Percentiles rank a stretch among this genome's conserved stretches.
Evolutionary conservation across 495 filamentous ascomycete genomes (phyloP).

Genomic region (Chaetomidium leptoderma): DNA sequence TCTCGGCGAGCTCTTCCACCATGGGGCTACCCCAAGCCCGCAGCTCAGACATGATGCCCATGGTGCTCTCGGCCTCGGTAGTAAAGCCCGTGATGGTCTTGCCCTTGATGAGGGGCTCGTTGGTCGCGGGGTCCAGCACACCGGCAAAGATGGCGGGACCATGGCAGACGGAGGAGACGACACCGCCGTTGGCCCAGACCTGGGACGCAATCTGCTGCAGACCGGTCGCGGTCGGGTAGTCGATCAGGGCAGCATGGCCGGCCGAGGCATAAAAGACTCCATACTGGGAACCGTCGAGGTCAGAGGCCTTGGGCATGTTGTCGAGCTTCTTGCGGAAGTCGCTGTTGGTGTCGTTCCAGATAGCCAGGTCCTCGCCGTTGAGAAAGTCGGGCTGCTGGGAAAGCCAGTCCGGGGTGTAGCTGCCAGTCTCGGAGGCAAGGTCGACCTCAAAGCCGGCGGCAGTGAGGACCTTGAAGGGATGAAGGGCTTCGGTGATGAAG

Average conservation of each 20-base stretch:
- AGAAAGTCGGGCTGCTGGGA: constrained; percentile 1
- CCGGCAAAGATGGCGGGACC: background rate
- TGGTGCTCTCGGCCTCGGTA: background rate
- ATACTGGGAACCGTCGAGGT: background rate
- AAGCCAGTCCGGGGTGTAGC: constrained; percentile 2
- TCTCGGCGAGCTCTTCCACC: background rate
- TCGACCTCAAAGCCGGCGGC: constrained; percentile 4
- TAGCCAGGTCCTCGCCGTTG: constrained; percentile 1
- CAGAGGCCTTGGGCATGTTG: background rate
- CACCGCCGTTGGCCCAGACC: background rate
- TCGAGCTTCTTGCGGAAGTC: constrained; percentile 1
- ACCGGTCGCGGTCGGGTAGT: background rate
- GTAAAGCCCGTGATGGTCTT: background rate
- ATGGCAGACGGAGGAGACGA: background rate
- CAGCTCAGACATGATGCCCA: background rate
- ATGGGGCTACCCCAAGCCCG: background rate
- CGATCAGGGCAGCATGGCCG: background rate
- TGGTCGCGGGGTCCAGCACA: background rate
- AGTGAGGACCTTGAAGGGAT: background rate
- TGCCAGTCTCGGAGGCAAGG: background rate
- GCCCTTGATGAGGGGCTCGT: background rate
- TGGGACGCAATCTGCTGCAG: background rate
- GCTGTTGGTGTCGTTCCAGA: constrained; percentile 2
- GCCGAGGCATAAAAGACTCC: background rate
- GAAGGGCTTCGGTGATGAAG: constrained; percentile 4